Conservation (phyloP, 805 yeast species). For the Ogataea ramenticola region DNA sequence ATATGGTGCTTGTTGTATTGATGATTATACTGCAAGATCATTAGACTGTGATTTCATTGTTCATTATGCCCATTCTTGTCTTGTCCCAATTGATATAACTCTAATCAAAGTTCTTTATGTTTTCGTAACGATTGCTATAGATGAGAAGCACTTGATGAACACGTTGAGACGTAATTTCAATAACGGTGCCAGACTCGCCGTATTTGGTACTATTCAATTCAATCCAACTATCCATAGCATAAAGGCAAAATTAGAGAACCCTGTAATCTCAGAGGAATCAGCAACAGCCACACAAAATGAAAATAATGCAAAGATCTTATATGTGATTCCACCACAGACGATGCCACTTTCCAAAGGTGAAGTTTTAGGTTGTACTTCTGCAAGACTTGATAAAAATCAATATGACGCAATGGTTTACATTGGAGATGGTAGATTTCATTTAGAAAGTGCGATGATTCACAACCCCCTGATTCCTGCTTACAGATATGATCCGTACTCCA, state of each 20-base stretch:
- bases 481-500: constrained; percentile 90
- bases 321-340: constrained; percentile 80
- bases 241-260: constrained; percentile 45
- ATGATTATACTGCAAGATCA: constrained; percentile 90
- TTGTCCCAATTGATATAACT: constrained; percentile 92
- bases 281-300: too few relatives aligned
- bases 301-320: constrained; percentile 35
- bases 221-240: constrained; percentile 88
- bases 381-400: constrained; percentile 57
- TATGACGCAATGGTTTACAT: constrained; percentile 79
- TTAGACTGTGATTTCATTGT: constrained; percentile 90
- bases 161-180: constrained; percentile 68
- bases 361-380: constrained; percentile 93
- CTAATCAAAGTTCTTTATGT: constrained; percentile 87
- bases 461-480: constrained; percentile 89
- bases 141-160: constrained; percentile 70
- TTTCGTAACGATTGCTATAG: constrained; percentile 88
- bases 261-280: too few relatives aligned
- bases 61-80: constrained; percentile 95
- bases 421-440: constrained; percentile 95
- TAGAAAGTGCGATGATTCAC: constrained; percentile 95
- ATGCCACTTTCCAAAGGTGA: constrained; percentile 93
- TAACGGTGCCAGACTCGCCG: constrained; percentile 60
- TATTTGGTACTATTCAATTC: constrained; percentile 95
- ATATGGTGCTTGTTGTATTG: constrained; percentile 97